These are phyloP conservation scores for Syzygium aqueum DNA, from an alignment of 345 rosid genomes.

Conservation along the genomic window DNA sequence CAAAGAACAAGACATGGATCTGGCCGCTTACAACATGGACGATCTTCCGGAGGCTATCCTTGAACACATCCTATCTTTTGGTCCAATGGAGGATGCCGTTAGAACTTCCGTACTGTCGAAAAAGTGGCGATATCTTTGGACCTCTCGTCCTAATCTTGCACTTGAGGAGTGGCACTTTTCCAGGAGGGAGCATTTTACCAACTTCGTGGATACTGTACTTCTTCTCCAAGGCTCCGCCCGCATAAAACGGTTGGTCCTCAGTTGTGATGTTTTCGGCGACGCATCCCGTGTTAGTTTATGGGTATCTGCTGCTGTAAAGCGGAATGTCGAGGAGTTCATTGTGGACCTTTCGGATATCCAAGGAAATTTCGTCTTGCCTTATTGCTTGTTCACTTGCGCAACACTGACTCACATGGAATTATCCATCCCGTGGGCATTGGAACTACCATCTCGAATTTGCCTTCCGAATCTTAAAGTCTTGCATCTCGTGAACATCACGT, in stretches of 20 bases:
- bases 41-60: neutral
- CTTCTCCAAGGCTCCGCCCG: neutral
- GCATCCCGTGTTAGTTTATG: neutral
- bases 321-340: neutral
- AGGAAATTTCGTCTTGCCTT: neutral
- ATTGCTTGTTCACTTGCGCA: neutral
- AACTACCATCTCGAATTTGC: neutral
- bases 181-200: neutral
- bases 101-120: neutral
- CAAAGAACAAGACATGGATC: neutral
- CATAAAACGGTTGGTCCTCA: neutral
- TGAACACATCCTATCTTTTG: neutral
- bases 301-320: neutral
- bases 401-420: neutral
- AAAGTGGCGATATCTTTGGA: neutral
- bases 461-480: neutral
- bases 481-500: neutral
- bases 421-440: neutral
- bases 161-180: neutral
- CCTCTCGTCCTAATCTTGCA: neutral
- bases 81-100: neutral
- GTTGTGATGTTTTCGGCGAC: neutral
- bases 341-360: neutral
- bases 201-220: neutral
- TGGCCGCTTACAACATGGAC: neutral